Conservation (phyloP, 148 eudicot genomes). For the Rhododendron ferrugineum region DNA sequence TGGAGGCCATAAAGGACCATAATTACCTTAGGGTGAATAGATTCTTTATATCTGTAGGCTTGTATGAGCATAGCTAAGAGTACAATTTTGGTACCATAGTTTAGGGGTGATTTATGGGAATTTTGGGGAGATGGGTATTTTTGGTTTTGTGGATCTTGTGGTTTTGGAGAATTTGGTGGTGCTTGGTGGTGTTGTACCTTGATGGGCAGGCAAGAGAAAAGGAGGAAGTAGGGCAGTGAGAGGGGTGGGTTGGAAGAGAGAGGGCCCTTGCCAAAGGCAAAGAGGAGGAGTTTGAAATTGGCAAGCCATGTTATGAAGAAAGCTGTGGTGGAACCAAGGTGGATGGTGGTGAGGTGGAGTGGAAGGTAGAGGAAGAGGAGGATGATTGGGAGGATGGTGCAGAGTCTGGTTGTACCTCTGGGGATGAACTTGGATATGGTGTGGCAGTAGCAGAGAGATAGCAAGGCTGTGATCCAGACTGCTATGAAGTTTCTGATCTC, state of each 20-base stretch:
- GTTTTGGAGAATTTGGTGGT: background rate
- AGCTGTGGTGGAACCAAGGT: slow-evolving; percentile 22
- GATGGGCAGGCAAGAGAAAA: slow-evolving; percentile 32
- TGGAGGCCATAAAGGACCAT: slow-evolving; percentile 9
- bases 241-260: slow-evolving; percentile 9
- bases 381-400: slow-evolving; percentile 24
- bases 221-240: slow-evolving; percentile 22
- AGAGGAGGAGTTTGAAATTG: slow-evolving; percentile 40
- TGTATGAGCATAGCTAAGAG: background rate
- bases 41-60: background rate
- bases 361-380: slow-evolving; percentile 33
- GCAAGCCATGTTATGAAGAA: slow-evolving; percentile 49
- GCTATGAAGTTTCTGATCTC: slow-evolving; percentile 29
- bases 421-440: slow-evolving; percentile 20
- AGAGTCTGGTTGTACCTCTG: slow-evolving; percentile 23
- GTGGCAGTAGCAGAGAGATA: slow-evolving; percentile 25
- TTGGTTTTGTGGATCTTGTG: background rate
- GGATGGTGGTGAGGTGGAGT: slow-evolving; percentile 27
- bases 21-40: background rate
- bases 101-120: slow-evolving; percentile 5
- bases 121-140: background rate
- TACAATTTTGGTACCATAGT: slow-evolving; percentile 1
- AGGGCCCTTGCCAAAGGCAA: slow-evolving; percentile 27
- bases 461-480: slow-evolving; percentile 22
- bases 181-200: slow-evolving; percentile 2